Conservation (phyloP, 495 filamentous ascomycete genomes). For the Aspergillus hancockii region DNA sequence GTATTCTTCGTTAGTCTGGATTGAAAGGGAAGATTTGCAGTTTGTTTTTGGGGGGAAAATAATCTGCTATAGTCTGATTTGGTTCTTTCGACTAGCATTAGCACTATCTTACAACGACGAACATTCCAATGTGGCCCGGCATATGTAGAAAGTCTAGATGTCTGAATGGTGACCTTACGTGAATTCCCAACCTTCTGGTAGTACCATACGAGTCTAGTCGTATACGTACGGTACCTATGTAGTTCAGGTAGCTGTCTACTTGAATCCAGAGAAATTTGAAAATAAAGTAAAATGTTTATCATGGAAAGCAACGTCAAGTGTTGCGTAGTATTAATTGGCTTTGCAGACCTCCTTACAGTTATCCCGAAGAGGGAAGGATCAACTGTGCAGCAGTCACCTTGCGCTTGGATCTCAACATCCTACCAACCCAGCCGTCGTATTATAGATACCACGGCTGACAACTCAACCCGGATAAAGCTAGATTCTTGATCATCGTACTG, state of each 20-base stretch:
- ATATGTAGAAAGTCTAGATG: neutral
- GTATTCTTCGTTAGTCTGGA: neutral
- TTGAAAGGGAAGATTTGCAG: neutral
- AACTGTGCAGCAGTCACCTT: neutral
- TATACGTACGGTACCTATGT: too few species aligned
- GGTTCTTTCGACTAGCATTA: constrained; percentile 1
- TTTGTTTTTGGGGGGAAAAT: neutral
- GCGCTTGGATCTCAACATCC: neutral
- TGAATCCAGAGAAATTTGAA: too few species aligned
- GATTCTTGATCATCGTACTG: neutral
- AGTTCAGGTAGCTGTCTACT: too few species aligned
- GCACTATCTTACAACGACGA: neutral
- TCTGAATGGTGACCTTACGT: neutral
- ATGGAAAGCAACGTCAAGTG: too few species aligned
- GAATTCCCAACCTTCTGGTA: neutral
- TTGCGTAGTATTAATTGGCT: too few species aligned
- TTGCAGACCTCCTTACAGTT: too few species aligned
- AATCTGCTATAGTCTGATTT: neutral
- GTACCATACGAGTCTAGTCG: neutral
- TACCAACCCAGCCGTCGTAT: neutral
- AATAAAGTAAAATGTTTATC: too few species aligned
- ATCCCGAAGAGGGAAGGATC: neutral
- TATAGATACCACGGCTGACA: neutral
- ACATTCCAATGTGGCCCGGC: neutral
- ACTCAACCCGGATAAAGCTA: neutral